Evolutionary conservation across 805 yeast species (phyloP), one percentile per base, ranked within the genome.

Genomic region (Priceomyces castillae): DNA sequence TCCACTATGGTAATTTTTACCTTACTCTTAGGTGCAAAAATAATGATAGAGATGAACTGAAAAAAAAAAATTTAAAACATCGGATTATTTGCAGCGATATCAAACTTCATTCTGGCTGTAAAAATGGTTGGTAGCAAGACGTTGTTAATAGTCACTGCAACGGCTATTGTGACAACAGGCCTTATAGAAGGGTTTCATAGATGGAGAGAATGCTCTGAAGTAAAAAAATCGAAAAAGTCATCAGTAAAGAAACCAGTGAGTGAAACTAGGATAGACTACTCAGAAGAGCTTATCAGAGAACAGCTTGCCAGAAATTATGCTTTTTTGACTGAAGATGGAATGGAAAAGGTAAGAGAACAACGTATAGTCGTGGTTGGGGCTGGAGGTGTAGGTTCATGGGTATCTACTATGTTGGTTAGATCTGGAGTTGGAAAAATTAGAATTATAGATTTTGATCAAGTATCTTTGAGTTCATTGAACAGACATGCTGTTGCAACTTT

Each of bases 371-470:
- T 92, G 12, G 82, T 80, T 23, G 99, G 99, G 23, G 94, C 92
- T 14, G 99, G 99, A 46, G 99, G 99, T 46, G 99, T 94, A 33
- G 99, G 99, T 2, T 90, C 97, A 0, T 90, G 97, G 92, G 96
- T 84, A 18, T 83, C 86, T 10, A 84, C 95, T 9, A 88, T 95
- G 86, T 74, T 94, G 44, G 85, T 86, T 1, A 81, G 99, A 56
- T 86, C 96, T 14, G 99, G 99, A 12, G 83, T 90, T 31, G 83
- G 85, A 16, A 77, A 79, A 46, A 62, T 94, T 41, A 77, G 90
- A 52, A 75, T 94, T 44, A 81, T 94, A 42, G 99, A 94, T 65
- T 94, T 94, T 60, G 99, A 94, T 64, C 99, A 94, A 68, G 97
- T 94, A 20, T 82, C 97, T 1, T 71, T 94, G 46, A 86, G 96